These are phyloP conservation scores for Talaromyces sp. DNA, from an alignment of 2,329 filamentous ascomycete genomes.

Conservation along the genomic window DNA sequence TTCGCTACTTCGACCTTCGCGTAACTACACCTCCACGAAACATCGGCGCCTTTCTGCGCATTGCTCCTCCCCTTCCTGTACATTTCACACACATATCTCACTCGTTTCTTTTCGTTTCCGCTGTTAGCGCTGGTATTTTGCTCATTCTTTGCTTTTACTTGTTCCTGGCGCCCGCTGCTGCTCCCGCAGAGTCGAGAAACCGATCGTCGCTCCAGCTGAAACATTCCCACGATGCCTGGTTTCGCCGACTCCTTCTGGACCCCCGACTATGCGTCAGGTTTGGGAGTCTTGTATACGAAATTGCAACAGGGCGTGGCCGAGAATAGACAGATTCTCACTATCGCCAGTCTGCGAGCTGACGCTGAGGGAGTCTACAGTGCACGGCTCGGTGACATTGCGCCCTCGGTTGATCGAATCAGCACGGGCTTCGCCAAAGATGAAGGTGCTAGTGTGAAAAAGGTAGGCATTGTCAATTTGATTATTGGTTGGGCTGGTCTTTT, in stretches of 20 bases:
- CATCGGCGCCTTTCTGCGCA: background rate
- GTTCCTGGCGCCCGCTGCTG: background rate
- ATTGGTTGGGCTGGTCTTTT: background rate
- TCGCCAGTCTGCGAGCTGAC: slow-evolving; percentile 90
- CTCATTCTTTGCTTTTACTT: background rate
- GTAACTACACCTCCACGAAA: background rate
- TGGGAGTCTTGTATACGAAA: slow-evolving; percentile 92
- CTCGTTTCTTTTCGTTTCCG: background rate
- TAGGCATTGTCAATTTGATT: slow-evolving; percentile 32
- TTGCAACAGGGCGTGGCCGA: slow-evolving; percentile 93
- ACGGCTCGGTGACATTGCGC: slow-evolving; percentile 73
- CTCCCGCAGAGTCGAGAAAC: background rate
- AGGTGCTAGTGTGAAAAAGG: slow-evolving; percentile 92
- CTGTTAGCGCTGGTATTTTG: slow-evolving; percentile 2
- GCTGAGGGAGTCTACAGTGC: slow-evolving; percentile 86
- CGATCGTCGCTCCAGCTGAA: background rate
- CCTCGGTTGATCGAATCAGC: slow-evolving; percentile 71
- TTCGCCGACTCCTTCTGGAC: slow-evolving; percentile 99
- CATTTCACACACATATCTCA: background rate
- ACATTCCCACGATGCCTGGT: slow-evolving; percentile 60
- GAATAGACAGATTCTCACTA: slow-evolving; percentile 86
- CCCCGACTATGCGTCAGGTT: slow-evolving; percentile 88
- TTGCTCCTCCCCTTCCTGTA: background rate
- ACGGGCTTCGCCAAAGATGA: slow-evolving; percentile 88
- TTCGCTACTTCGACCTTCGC: slow-evolving; percentile 2